Percentiles rank a stretch among this genome's conserved stretches.
These are phyloP conservation scores for Drechslerella coelobrocha DNA, from an alignment of 2,329 filamentous ascomycete genomes.

Conservation along the genomic window DNA sequence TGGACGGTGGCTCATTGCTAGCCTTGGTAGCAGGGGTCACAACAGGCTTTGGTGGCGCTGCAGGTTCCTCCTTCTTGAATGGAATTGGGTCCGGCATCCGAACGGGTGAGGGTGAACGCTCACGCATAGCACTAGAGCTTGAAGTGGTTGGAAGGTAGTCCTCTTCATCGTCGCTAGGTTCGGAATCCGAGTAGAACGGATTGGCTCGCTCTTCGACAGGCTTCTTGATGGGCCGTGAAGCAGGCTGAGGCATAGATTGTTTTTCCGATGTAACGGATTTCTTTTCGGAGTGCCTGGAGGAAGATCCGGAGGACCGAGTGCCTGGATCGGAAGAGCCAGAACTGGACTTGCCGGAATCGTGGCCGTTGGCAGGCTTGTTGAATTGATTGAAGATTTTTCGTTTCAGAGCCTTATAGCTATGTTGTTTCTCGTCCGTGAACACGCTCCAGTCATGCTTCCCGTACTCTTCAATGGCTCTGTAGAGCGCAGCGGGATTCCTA, in stretches of 20 bases:
- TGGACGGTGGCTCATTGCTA: constrained; percentile 22
- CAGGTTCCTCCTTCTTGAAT: constrained; percentile 34
- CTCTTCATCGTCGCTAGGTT: constrained; percentile 31
- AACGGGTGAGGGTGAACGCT: constrained; percentile 34
- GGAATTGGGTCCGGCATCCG: constrained; percentile 24
- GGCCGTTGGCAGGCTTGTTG: constrained; percentile 41
- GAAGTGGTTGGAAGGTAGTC: constrained; percentile 18
- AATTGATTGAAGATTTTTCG: constrained; percentile 49
- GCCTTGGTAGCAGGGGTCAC: constrained; percentile 26
- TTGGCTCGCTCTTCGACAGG: constrained; percentile 20
- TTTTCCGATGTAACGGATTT: constrained; percentile 20
- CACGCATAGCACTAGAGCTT: constrained; percentile 18
- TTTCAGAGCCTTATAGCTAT: constrained; percentile 53
- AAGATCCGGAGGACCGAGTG: constrained; percentile 37
- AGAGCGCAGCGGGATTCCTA: constrained; percentile 53
- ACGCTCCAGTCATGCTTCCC: constrained; percentile 54
- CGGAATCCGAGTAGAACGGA: constrained; percentile 44
- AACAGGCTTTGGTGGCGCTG: constrained; percentile 25
- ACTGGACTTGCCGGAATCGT: constrained; percentile 44
- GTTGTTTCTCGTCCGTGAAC: constrained; percentile 55
- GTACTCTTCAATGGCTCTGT: constrained; percentile 53
- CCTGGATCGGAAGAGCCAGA: constrained; percentile 43
- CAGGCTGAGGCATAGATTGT: constrained; percentile 9
- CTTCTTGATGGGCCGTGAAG: constrained; percentile 29
- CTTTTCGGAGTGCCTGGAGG: constrained; percentile 35